Conservation (phyloP, 2,329 filamentous ascomycete species). For the Nemania sp. region DNA sequence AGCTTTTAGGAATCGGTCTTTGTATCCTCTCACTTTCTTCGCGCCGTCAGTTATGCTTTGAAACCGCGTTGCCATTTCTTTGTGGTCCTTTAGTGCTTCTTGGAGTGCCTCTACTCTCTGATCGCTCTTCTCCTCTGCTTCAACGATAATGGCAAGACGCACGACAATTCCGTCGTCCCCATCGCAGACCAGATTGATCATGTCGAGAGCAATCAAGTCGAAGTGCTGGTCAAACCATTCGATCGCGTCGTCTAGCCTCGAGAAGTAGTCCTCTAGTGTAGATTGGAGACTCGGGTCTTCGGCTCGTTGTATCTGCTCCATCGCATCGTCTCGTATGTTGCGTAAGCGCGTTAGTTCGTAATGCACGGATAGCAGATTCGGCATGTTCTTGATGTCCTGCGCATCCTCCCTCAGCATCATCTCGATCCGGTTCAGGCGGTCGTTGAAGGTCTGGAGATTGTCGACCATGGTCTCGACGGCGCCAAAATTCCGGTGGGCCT, state of each 20-base stretch:
- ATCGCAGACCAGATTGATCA: conserved; percentile 83
- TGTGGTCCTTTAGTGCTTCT: conserved; percentile 93
- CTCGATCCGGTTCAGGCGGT: conserved; percentile 75
- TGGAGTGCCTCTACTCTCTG: conserved; percentile 87
- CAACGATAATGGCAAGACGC: conserved; percentile 85
- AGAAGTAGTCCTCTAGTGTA: conserved; percentile 89
- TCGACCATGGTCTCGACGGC: conserved; percentile 91
- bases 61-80: conserved; percentile 89
- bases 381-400: conserved; percentile 83
- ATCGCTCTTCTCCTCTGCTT: conserved; percentile 96
- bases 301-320: conserved; percentile 88
- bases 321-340: conserved; percentile 93
- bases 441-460: conserved; percentile 85
- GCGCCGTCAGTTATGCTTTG: conserved; percentile 94
- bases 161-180: conserved; percentile 91
- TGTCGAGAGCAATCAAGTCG: conserved; percentile 81
- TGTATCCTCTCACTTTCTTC: conserved; percentile 91
- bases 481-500: conserved; percentile 95
- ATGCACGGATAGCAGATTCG: conserved; percentile 85
- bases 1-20: conserved; percentile 87
- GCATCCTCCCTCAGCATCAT: conserved; percentile 81
- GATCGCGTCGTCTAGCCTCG: conserved; percentile 80
- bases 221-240: conserved; percentile 97
- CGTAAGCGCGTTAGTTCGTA: conserved; percentile 89
- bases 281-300: conserved; percentile 74